Base-by-base conservation (phyloP, 768 basidiomycete species). In the Rhizopogon vinicolor region DNA sequence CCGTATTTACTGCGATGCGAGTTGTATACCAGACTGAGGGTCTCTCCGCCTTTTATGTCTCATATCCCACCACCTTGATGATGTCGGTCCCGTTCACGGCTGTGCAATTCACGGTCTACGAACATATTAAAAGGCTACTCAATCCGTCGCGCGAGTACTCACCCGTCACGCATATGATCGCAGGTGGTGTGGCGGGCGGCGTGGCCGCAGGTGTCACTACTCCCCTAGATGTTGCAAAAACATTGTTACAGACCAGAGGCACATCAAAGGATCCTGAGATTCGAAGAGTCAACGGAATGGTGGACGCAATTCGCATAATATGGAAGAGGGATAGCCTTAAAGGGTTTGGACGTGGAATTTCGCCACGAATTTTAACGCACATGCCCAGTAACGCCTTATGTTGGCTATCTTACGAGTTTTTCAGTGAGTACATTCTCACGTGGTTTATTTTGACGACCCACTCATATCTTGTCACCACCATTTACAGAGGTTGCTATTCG, bases 11-110 rank as follows among this genome's bases (percentile, higher is more conserved):
- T n/a, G 94, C 93, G 62, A 92, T 94, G 54, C 80, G 81, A 22
- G 85, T 86, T 12, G 89, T 99, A 51, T 93, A 93, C 73, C 80
- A 73, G 43, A 84, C 75, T 37, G 97, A 99, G 73, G 97, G 97
- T 40, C 68, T 97, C 44, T 63, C 74, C 39, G 97, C 97, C 8
- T 98, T 99, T 78, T 99, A 98, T 72, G 85, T 99, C 56, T 99
- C 97, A 5, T 99, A 99, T 72, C 97, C 97, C 19, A 99, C 97
- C 14, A 99, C 97, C 4, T 78, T 99, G 63, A 91, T 84, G 60
- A 98, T 99, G 80, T 87, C 92, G 44, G 90, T 99, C 56, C 97
- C 97, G 2, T 98, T 98, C 78, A 98, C 95, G 62, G 97, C 97
- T 53, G 95, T 94, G 46, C 97, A 99, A 70, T 98, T 92, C 74